A percentile compares a stretch with the other conserved stretches of the same genome.
These are phyloP conservation scores for Immersiporthe knoxdaviesiana DNA, from an alignment of 2,329 filamentous ascomycete species.

Conservation along the genomic window DNA sequence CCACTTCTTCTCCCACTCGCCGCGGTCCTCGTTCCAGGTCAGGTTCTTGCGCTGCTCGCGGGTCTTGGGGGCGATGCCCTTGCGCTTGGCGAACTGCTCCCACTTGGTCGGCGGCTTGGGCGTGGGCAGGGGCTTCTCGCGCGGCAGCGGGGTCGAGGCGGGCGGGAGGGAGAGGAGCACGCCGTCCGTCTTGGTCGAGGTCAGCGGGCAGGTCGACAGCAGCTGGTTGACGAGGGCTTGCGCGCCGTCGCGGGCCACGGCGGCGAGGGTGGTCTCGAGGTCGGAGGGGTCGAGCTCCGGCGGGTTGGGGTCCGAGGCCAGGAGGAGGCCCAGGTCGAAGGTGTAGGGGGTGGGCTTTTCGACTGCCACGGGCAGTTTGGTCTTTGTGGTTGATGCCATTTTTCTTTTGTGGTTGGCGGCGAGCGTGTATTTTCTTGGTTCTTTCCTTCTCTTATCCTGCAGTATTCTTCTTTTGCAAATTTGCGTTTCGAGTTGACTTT, in stretches of 20 bases:
- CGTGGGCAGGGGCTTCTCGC: slow-evolving; percentile 88
- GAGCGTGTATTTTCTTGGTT: too few species aligned
- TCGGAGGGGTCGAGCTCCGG: slow-evolving; percentile 58
- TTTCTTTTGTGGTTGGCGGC: slow-evolving; percentile 2
- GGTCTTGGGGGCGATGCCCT: slow-evolving; percentile 90
- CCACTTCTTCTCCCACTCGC: slow-evolving; percentile 93
- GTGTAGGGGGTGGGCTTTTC: slow-evolving; percentile 87
- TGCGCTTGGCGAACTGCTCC: slow-evolving; percentile 95
- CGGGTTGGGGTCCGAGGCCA: slow-evolving; percentile 87
- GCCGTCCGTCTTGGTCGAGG: slow-evolving; percentile 62
- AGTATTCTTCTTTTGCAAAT: slow-evolving; percentile 15
- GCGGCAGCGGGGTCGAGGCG: slow-evolving; percentile 72
- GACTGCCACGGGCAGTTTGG: slow-evolving; percentile 66
- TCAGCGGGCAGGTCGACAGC: slow-evolving; percentile 82
- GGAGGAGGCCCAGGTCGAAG: slow-evolving; percentile 88
- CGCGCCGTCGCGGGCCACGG: slow-evolving; percentile 82
- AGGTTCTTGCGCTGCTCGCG: slow-evolving; percentile 75
- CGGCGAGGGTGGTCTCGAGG: slow-evolving; percentile 70
- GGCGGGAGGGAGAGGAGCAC: slow-evolving; percentile 80
- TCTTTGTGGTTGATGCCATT: slow-evolving; percentile 33
- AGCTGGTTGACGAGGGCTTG: slow-evolving; percentile 95
- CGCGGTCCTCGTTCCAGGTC: slow-evolving; percentile 80
- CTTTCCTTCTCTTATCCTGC: background rate
- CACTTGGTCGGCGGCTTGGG: slow-evolving; percentile 86
- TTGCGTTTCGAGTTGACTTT: background rate